These are phyloP conservation scores for Boletus sensibilis DNA, from an alignment of 768 basidiomycete genomes.

Conservation along the genomic window DNA sequence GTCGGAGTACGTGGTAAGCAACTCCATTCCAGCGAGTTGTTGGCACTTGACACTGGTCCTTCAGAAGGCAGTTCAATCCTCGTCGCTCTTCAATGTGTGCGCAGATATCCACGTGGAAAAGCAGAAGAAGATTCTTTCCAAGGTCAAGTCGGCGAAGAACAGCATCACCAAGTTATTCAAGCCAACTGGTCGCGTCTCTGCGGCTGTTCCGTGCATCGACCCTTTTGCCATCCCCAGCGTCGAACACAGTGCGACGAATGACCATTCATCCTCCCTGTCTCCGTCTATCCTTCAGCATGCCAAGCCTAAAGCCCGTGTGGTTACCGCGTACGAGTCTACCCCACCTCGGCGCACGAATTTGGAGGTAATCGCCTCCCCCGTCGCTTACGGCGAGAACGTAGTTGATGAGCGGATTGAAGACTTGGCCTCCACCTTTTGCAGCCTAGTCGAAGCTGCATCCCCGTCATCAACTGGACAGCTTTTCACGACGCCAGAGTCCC, in stretches of 20 bases:
- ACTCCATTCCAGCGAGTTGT: not conserved
- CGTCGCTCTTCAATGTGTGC: not conserved
- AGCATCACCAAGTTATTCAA: conserved; percentile 19
- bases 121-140: conserved; percentile 12
- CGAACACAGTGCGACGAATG: not conserved
- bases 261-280: not conserved
- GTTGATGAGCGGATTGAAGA: not conserved
- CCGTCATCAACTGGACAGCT: not conserved
- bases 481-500: not conserved
- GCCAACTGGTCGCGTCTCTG: not conserved
- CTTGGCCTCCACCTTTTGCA: not conserved
- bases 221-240: not conserved
- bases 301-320: not conserved
- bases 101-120: not conserved
- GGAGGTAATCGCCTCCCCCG: not conserved
- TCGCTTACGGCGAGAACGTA: not conserved
- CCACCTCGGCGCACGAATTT: not conserved
- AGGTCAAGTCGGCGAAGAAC: conserved; percentile 12
- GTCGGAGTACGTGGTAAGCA: conserved; percentile 8
- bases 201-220: not conserved
- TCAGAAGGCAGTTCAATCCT: not conserved
- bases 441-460: not conserved
- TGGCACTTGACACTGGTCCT: not conserved
- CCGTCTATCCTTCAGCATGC: not conserved
- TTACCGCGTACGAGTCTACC: not conserved